These are phyloP conservation scores for Fraxinus velutina DNA, from an alignment of 305 asterid species.

Conservation along the genomic window DNA sequence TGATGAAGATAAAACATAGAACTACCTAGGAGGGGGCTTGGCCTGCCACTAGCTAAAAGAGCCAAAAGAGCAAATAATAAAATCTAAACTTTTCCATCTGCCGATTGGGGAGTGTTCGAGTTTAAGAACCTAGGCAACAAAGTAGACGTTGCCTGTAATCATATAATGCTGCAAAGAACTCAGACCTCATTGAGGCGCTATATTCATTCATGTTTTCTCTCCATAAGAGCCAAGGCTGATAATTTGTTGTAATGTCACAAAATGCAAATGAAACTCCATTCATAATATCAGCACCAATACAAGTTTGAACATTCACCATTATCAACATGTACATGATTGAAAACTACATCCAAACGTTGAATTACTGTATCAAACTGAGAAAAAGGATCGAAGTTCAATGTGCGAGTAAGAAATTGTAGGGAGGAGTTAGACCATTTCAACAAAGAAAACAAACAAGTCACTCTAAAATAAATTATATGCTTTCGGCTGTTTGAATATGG, in stretches of 20 bases:
- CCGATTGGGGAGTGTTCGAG: neutral
- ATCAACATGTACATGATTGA: neutral
- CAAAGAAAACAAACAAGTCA: neutral
- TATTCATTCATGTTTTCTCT: neutral
- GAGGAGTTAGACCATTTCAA: neutral
- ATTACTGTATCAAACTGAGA: neutral
- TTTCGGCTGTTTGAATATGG: neutral
- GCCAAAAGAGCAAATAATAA: neutral
- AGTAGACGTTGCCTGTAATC: neutral
- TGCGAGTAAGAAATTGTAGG: neutral
- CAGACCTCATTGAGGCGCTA: neutral
- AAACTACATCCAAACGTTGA: neutral
- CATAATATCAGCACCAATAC: neutral
- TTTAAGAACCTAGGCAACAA: neutral
- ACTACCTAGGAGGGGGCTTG: neutral
- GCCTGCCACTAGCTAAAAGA: neutral
- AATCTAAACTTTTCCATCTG: neutral
- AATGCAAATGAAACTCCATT: neutral
- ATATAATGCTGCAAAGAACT: neutral
- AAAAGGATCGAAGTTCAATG: neutral
- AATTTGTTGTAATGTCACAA: neutral
- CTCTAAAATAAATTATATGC: neutral
- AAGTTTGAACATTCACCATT: neutral
- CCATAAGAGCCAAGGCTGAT: neutral
- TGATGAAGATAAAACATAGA: neutral